A percentile compares a stretch with the other conserved stretches of the same genome.
These are phyloP conservation scores for Suillus paluster DNA, from an alignment of 768 basidiomycete species.

Conservation along the genomic window DNA sequence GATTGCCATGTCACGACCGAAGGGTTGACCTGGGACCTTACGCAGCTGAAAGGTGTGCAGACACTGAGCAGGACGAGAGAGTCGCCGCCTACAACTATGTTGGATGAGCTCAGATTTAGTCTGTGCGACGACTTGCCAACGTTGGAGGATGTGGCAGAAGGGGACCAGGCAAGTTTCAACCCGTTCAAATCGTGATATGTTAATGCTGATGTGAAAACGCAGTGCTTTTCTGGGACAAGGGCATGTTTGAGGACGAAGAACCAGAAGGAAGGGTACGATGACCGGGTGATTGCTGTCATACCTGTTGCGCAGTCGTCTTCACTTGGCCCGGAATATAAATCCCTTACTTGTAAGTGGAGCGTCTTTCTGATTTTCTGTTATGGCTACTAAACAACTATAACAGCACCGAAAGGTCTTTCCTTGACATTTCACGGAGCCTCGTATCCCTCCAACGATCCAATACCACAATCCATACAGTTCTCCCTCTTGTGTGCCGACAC, in stretches of 20 bases:
- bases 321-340: slow-evolving; percentile 30
- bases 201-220: slow-evolving; percentile 4
- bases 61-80: slow-evolving; percentile 53
- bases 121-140: slow-evolving; percentile 63
- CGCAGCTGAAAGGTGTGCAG: slow-evolving; percentile 54
- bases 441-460: slow-evolving; percentile 57
- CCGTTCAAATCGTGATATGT: slow-evolving; percentile 7
- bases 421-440: slow-evolving; percentile 60
- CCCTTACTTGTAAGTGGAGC: slow-evolving; percentile 43
- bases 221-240: slow-evolving; percentile 74
- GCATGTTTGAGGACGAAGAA: slow-evolving; percentile 78
- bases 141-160: slow-evolving; percentile 48
- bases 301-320: slow-evolving; percentile 57
- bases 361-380: slow-evolving; percentile 17
- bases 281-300: slow-evolving; percentile 75
- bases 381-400: slow-evolving; percentile 13
- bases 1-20: slow-evolving; percentile 53
- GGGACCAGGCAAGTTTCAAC: slow-evolving; percentile 67
- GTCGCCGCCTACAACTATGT: slow-evolving; percentile 65
- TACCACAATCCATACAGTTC: slow-evolving; percentile 62
- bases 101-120: slow-evolving; percentile 67
- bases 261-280: slow-evolving; percentile 57
- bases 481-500: slow-evolving; percentile 59
- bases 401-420: slow-evolving; percentile 59
- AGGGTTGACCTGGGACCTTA: slow-evolving; percentile 63